A percentile compares a stretch with the other conserved stretches of the same genome.
Conservation (phyloP, 768 basidiomycete species). For the Lentinula edodes region DNA sequence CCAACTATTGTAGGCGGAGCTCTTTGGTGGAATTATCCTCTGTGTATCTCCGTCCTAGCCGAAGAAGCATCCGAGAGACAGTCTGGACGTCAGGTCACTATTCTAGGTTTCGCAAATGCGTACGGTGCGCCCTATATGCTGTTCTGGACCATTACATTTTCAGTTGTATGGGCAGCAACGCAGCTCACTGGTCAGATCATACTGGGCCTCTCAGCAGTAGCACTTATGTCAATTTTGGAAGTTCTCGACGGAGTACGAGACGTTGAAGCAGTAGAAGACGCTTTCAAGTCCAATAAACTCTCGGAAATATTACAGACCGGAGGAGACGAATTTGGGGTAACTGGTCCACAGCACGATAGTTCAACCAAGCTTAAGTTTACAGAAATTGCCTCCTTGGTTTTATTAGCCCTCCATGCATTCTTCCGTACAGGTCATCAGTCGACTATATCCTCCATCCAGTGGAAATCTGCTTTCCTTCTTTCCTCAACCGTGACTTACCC, state of each 20-base stretch:
- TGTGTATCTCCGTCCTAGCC: constrained; percentile 64
- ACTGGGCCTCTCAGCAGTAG: constrained; percentile 56
- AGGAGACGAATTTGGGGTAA: constrained; percentile 14
- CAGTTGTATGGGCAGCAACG: constrained; percentile 55
- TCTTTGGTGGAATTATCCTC: constrained; percentile 69
- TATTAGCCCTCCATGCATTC: constrained; percentile 75
- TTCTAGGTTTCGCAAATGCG: constrained; percentile 86
- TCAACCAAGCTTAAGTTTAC: constrained; percentile 46
- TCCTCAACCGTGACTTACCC: constrained; percentile 64
- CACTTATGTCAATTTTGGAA: constrained; percentile 74
- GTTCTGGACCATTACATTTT: constrained; percentile 68
- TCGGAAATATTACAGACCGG: constrained; percentile 16
- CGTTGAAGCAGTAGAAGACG: constrained; percentile 44
- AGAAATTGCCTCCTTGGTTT: constrained; percentile 67
- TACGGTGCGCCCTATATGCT: constrained; percentile 86
- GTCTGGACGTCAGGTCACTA: constrained; percentile 40
- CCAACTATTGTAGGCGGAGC: constrained; percentile 47
- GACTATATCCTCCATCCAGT: constrained; percentile 84
- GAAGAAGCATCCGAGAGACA: constrained; percentile 22
- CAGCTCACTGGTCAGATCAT: constrained; percentile 84
- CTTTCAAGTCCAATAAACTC: constrained; percentile 44
- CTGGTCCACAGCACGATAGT: constrained; percentile 18
- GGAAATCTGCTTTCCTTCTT: constrained; percentile 91
- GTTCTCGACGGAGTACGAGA: constrained; percentile 79
- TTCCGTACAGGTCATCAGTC: constrained; percentile 92